Conservation (phyloP, 352 stramenopile species). For the Globisporangium spinosum region DNA sequence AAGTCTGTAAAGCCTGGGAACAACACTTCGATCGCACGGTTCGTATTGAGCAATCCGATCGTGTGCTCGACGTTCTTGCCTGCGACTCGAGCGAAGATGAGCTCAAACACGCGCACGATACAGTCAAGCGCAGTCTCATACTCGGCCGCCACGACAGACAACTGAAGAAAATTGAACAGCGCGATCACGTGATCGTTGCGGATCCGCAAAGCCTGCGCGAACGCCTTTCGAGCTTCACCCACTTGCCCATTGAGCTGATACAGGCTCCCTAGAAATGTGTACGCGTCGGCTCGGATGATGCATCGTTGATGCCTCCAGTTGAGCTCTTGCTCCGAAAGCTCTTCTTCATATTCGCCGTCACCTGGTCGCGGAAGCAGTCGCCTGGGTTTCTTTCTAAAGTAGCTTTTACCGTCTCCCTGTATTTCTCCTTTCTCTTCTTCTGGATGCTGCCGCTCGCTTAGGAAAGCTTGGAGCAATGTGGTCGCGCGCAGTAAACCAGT, state of each 20-base stretch:
- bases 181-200: conserved; percentile 38
- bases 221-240: conserved; percentile 23
- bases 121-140: conserved; percentile 38
- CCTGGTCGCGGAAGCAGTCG: not conserved
- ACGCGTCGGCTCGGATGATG: conserved; percentile 43
- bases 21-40: conserved; percentile 26
- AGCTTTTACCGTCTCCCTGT: not conserved
- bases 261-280: conserved; percentile 29
- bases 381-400: not conserved
- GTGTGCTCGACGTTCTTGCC: not conserved
- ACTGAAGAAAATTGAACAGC: conserved; percentile 45
- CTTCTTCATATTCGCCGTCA: conserved; percentile 21
- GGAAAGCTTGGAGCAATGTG: conserved; percentile 32
- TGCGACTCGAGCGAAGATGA: conserved; percentile 11
- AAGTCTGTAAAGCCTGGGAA: conserved; percentile 13
- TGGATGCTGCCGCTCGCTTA: conserved; percentile 25
- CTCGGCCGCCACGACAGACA: conserved; percentile 29
- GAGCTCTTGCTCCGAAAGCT: conserved; percentile 10
- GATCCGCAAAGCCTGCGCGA: conserved; percentile 28
- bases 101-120: conserved; percentile 31
- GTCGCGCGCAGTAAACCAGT: conserved; percentile 21
- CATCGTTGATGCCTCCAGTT: conserved; percentile 32
- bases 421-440: conserved; percentile 21
- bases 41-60: conserved; percentile 26
- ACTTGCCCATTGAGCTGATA: conserved; percentile 36